Percentiles rank a stretch among this genome's conserved stretches.
Conservation (phyloP, 1,139 yeast species). For the Protomyces inundatus region DNA sequence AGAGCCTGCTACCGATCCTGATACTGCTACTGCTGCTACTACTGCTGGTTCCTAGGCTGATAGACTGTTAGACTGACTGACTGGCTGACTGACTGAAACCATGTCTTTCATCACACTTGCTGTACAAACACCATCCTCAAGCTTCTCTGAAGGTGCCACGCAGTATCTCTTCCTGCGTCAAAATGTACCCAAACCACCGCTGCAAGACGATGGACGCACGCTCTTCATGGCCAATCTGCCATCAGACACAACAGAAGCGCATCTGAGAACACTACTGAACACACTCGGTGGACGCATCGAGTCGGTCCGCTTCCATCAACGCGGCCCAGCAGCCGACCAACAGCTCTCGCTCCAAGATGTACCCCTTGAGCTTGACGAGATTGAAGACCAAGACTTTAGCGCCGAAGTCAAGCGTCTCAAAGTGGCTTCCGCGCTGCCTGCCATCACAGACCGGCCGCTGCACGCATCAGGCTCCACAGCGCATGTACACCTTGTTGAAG, state of each 20-base stretch:
- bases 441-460: conserved; percentile 9
- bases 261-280: conserved; percentile 29
- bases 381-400: conserved; percentile 15
- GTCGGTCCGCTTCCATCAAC: conserved; percentile 29
- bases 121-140: neutral
- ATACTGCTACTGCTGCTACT: too few species aligned
- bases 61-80: too few species aligned
- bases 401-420: conserved; percentile 29
- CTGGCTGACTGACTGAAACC: too few species aligned
- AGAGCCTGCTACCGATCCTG: too few species aligned
- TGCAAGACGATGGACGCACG: conserved; percentile 18
- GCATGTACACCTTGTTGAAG: conserved; percentile 22
- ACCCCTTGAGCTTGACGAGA: conserved; percentile 17
- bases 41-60: too few species aligned
- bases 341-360: conserved; percentile 8
- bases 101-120: neutral
- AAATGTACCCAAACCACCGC: conserved; percentile 28
- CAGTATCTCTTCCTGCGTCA: conserved; percentile 31
- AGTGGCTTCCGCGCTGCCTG: conserved; percentile 20
- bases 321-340: conserved; percentile 21
- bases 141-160: neutral
- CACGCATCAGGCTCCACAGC: conserved; percentile 24
- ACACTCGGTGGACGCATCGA: conserved; percentile 27
- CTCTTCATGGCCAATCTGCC: conserved; percentile 34
- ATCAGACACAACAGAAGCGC: conserved; percentile 32